Evolutionary conservation across 179 eudicot genomes (phyloP).

Genomic region (Drosera spatulata): DNA sequence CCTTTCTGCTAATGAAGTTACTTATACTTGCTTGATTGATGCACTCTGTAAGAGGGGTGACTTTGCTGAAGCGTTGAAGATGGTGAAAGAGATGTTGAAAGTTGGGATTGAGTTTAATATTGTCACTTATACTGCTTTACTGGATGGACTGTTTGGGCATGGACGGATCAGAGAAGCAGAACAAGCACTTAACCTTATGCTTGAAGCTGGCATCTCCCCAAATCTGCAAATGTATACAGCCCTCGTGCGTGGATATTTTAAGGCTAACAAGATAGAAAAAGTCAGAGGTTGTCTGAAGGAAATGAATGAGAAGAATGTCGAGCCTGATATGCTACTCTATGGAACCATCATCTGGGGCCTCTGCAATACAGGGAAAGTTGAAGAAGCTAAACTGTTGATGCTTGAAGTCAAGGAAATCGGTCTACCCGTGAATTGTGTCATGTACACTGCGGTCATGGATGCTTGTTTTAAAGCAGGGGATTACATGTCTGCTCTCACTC

Average conservation of each 20-base stretch:
- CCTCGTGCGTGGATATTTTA: conserved; percentile 65
- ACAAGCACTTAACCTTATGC: conserved; percentile 47
- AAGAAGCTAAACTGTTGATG: conserved; percentile 49
- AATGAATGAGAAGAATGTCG: conserved; percentile 42
- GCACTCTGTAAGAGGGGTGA: conserved; percentile 65
- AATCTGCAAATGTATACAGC: conserved; percentile 57
- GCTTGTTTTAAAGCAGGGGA: conserved; percentile 64
- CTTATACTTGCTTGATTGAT: conserved; percentile 83
- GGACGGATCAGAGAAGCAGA: conserved; percentile 73
- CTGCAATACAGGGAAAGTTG: conserved; percentile 49
- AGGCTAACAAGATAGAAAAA: conserved; percentile 43
- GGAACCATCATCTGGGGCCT: conserved; percentile 82
- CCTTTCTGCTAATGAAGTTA: conserved; percentile 73
- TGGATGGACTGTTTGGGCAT: conserved; percentile 67
- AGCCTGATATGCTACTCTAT: conserved; percentile 46
- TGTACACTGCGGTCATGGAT: conserved; percentile 57
- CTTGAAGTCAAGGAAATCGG: conserved; percentile 57
- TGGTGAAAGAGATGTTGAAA: conserved; percentile 73
- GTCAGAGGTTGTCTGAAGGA: conserved; percentile 36
- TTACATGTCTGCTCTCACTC: conserved; percentile 36
- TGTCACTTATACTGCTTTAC: conserved; percentile 67
- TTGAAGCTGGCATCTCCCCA: conserved; percentile 39
- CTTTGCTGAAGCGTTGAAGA: conserved; percentile 41
- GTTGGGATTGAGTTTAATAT: conserved; percentile 58
- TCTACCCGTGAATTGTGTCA: conserved; percentile 30